Base-by-base conservation (phyloP, 2,329 filamentous ascomycete genomes). In the Aspergillus felis region DNA sequence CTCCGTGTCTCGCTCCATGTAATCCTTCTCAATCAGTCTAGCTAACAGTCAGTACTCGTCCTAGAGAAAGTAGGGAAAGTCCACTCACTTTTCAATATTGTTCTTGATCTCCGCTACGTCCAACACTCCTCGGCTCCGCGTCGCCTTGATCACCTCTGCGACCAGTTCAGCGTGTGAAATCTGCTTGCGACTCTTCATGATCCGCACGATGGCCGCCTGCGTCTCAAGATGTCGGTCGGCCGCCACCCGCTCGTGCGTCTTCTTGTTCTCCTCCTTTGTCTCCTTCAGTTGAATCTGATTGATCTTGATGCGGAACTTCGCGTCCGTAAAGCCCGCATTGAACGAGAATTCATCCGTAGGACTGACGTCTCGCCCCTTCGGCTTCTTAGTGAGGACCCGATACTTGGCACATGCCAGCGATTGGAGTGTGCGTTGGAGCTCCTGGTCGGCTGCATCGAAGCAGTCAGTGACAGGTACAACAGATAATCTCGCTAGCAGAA, bases 261-360 rank as follows among this genome's bases (percentile, higher is more conserved):
- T 91, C 75, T 92, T 90, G 77, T 97, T 97, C 76, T 99, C 94
- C 69, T 93, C 89, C 67, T 89, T 90, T 0, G 94, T 97, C 77
- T 99, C 94, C 76, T 94, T 95, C 52, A 97, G 84, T 76, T 99
- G 94, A 66, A 99, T 94, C 76, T 97, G 93, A 77, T 97, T 99
- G 80, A 99, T 97, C 80, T 99, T 99, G 77, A 99, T 87, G 56
- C 92, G 87, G 75, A 90, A 89, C 74, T 94, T 96, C 22, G 87
- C 83, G 69, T 97, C 89, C 2, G 79, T 79, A 75, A 99, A 99
- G 17, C 73, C 72, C 48, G 82, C 75, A 77, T 97, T 97, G 68
- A 96, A 87, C 0, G 85, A 85, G 68, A 99, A 99, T 0, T 87
- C 90, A 75, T 99, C 95, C 0, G 84, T 90, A 0, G 80, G 70